Evolutionary conservation across 805 yeast genomes (phyloP), one percentile per base, ranked within the genome.

Genomic region (Wickerhamomyces mucosus): DNA sequence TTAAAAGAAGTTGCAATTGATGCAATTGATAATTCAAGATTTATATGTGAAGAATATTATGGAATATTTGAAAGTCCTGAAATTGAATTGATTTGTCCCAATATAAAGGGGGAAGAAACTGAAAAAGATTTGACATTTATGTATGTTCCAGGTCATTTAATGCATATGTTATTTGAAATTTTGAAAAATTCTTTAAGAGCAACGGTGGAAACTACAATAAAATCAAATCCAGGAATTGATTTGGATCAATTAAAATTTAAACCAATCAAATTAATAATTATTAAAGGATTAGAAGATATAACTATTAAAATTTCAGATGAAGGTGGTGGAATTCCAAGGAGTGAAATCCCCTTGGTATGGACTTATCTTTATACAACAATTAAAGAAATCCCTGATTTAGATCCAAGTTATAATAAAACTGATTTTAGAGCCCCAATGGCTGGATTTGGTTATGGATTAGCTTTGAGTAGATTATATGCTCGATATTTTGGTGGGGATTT

Each of bases 121-220:
- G n/a, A n/a, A n/a, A n/a, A n/a, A n/a, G 80, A 81, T 50, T 69
- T 85, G 45, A 72, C 72, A 34, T 85, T 86, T 57, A 81, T 84
- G 84, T 85, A 85, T 50, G 94, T 86, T 10, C 95, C 95, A 3
- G 95, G 95, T 10, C 95, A 85, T 59, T 67, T 85, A 51, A 78
- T 82, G 47, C 96, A 85, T 50, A 85, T 86, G 88, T 58, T 86
- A 8, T 86, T 84, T 53, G 96, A 85, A 59, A 80, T 85, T 7
- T 65, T 85, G 54, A 85, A 85, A 51, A 85, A 85, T 61, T 80
- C 94, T 14, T 63, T 85, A 33, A 61, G 96, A 22, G 96, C 96
- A 11, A 88, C 94, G 0, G 86, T 85, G 31, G 96, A 85, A 55
- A 75, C 74, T 39, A 82, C 78, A 40, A 68, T 79, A 22, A 72